Evolutionary conservation across 106 monocot species (phyloP).

Genomic region (Agapanthus africanus): DNA sequence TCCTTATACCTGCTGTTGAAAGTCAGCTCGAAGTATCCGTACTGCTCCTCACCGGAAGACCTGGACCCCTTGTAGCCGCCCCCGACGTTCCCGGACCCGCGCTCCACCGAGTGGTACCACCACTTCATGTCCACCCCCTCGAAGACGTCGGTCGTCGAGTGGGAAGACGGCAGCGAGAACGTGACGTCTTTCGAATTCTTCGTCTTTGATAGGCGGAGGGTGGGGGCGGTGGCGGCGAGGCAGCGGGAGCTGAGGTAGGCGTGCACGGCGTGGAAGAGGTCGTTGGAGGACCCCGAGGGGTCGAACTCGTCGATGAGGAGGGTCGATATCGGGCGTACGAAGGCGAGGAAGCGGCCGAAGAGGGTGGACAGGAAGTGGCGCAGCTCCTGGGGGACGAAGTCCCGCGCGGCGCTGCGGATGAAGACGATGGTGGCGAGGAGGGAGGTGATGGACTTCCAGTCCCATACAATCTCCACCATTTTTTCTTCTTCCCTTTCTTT

Average conservation of each 20-base stretch:
- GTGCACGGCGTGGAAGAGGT: constrained; percentile 26
- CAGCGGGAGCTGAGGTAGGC: constrained; percentile 28
- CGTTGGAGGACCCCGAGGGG: constrained; percentile 12
- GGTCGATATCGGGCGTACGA: constrained; percentile 17
- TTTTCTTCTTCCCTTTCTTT: background rate
- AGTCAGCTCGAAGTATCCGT: background rate
- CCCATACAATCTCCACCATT: constrained; percentile 16
- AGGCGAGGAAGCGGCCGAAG: constrained; percentile 18
- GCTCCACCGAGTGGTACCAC: background rate
- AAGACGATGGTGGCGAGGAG: constrained; percentile 38
- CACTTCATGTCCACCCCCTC: constrained; percentile 12
- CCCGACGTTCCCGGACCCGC: too few relatives aligned
- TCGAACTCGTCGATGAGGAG: constrained; percentile 41
- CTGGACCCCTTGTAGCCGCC: background rate
- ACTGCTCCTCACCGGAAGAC: background rate
- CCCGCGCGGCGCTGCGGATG: constrained; percentile 22
- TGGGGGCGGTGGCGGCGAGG: constrained; percentile 21
- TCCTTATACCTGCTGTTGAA: background rate
- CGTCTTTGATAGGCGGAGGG: constrained; percentile 12
- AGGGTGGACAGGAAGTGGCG: constrained; percentile 15
- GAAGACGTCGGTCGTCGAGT: constrained; percentile 14
- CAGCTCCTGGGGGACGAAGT: constrained; percentile 34
- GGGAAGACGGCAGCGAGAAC: constrained; percentile 1
- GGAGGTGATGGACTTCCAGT: constrained; percentile 47
- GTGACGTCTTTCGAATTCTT: constrained; percentile 1